Evolutionary conservation across 2,329 filamentous ascomycete genomes (phyloP).

Genomic region (Byssochlamys sp.): DNA sequence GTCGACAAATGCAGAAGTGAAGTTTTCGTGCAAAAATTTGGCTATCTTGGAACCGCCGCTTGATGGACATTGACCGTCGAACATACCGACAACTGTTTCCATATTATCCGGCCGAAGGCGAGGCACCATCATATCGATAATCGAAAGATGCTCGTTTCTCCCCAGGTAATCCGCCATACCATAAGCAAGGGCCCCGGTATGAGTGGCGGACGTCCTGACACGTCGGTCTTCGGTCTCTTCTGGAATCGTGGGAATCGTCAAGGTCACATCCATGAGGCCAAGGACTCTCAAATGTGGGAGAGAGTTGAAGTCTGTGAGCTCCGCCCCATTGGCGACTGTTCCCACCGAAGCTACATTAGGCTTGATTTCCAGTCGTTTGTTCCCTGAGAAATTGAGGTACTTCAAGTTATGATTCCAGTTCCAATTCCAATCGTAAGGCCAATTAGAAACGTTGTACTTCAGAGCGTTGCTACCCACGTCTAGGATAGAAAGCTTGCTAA

Average conservation of each 20-base stretch:
- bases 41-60: conserved; percentile 89
- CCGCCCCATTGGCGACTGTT: conserved; percentile 44
- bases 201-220: conserved; percentile 90
- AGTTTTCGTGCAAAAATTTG: conserved; percentile 93
- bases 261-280: conserved; percentile 93
- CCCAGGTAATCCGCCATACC: conserved; percentile 96
- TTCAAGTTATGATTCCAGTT: conserved; percentile 92
- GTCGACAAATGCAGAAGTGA: conserved; percentile 70
- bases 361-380: conserved; percentile 88
- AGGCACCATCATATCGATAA: conserved; percentile 88
- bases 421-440: conserved; percentile 99
- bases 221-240: conserved; percentile 91
- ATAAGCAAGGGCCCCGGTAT: conserved; percentile 82
- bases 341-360: conserved; percentile 50
- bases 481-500: conserved; percentile 79
- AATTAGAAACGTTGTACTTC: conserved; percentile 98
- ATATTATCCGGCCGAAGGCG: conserved; percentile 81
- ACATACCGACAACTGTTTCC: conserved; percentile 85
- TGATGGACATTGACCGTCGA: conserved; percentile 83
- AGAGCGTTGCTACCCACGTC: conserved; percentile 91
- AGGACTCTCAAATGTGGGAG: conserved; percentile 75
- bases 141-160: conserved; percentile 86
- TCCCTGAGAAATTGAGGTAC: conserved; percentile 91
- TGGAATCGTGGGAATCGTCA: conserved; percentile 84
- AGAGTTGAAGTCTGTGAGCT: conserved; percentile 83